A percentile compares a stretch with the other conserved stretches of the same genome.
These are phyloP conservation scores for Phialophora macrospora DNA, from an alignment of 2,329 filamentous ascomycete genomes.

Conservation along the genomic window DNA sequence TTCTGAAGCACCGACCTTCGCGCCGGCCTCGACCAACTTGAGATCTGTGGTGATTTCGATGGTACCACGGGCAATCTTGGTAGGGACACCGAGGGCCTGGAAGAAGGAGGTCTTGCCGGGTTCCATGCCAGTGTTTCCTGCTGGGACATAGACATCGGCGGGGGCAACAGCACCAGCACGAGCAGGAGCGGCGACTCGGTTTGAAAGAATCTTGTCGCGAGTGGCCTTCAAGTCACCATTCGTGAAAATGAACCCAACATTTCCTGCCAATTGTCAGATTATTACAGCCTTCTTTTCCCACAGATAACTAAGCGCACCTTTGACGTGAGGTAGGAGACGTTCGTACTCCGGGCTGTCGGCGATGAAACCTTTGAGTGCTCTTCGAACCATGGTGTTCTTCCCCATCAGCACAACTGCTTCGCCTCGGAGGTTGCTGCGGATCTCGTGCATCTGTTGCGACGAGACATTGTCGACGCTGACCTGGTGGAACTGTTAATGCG, in stretches of 20 bases:
- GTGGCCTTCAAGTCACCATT: slow-evolving; percentile 90
- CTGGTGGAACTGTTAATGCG: slow-evolving; percentile 26
- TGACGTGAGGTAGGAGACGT: slow-evolving; percentile 93
- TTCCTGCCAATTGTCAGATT: slow-evolving; percentile 59
- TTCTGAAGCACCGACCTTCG: slow-evolving; percentile 98
- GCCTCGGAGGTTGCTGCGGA: slow-evolving; percentile 86
- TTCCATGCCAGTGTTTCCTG: slow-evolving; percentile 99
- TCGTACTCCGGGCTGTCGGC: slow-evolving; percentile 93
- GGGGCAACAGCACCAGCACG: slow-evolving; percentile 97
- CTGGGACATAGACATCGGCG: slow-evolving; percentile 89
- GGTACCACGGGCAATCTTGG: slow-evolving; percentile 99
- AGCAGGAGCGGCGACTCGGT: slow-evolving; percentile 96
- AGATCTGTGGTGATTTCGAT: slow-evolving; percentile 99
- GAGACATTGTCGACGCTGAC: slow-evolving; percentile 90
- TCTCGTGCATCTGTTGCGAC: slow-evolving; percentile 99
- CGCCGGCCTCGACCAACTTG: slow-evolving; percentile 91
- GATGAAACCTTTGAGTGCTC: slow-evolving; percentile 95
- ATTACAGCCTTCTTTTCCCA: slow-evolving; percentile 21
- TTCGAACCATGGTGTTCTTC: slow-evolving; percentile 99
- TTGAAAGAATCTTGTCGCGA: slow-evolving; percentile 92
- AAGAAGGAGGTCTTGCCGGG: slow-evolving; percentile 99
- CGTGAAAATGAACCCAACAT: slow-evolving; percentile 99
- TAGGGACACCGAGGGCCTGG: slow-evolving; percentile 99
- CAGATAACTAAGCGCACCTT: slow-evolving; percentile 57
- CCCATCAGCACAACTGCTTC: slow-evolving; percentile 98